A percentile compares a stretch with the other conserved stretches of the same genome.
Conservation (phyloP, 768 basidiomycete species). For the Nidula microcarpa region DNA sequence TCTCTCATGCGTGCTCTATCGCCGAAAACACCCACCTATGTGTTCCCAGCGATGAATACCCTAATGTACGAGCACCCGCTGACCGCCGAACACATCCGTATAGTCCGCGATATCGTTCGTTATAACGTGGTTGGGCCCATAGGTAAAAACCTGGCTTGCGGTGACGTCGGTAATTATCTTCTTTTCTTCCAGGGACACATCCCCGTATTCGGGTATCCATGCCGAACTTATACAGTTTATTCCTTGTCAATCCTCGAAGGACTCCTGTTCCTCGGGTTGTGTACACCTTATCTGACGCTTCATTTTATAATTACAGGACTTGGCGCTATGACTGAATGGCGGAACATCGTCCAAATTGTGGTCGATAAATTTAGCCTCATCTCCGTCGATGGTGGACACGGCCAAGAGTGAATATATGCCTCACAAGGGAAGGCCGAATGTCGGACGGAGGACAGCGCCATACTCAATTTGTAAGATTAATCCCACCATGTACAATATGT, state of each 20-base stretch:
- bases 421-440: too few species aligned
- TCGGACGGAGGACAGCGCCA: too few species aligned
- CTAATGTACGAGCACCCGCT: slow-evolving; percentile 96
- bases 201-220: too few species aligned
- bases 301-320: slow-evolving; percentile 44
- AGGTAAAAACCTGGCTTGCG: slow-evolving; percentile 86
- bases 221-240: too few species aligned
- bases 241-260: too few species aligned
- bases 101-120: slow-evolving; percentile 69
- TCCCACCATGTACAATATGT: too few species aligned
- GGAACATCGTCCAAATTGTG: slow-evolving; percentile 76
- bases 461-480: too few species aligned
- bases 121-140: slow-evolving; percentile 87
- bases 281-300: background rate
- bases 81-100: slow-evolving; percentile 76
- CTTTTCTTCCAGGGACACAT: too few species aligned
- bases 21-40: slow-evolving; percentile 80
- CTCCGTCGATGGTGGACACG: background rate
- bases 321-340: slow-evolving; percentile 98
- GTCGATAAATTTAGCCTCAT: slow-evolving; percentile 47
- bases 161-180: slow-evolving; percentile 66
- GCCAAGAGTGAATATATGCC: too few species aligned
- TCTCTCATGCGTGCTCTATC: slow-evolving; percentile 82
- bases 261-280: too few species aligned
- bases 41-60: slow-evolving; percentile 99